A percentile compares a stretch with the other conserved stretches of the same genome.
phyloP scores from a whole-genome alignment of 306 rosid species.

The Arachis hypogaea region DNA sequence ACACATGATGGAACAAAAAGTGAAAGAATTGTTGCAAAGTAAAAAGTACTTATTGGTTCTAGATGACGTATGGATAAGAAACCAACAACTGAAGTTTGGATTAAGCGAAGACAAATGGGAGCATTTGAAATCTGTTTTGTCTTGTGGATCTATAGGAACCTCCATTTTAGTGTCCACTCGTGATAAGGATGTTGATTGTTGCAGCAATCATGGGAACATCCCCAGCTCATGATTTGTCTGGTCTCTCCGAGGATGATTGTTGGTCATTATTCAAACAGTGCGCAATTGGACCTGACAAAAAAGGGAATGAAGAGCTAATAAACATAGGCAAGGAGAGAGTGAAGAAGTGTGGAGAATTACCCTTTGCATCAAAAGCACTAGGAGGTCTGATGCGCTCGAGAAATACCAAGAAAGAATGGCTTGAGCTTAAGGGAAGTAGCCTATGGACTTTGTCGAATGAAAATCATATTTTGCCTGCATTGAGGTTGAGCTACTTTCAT shows the following conservation, averaged over 20 bases:
- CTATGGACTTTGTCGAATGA: not conserved
- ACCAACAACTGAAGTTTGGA: not conserved
- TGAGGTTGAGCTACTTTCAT: not conserved
- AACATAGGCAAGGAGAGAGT: not conserved
- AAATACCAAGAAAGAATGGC: not conserved
- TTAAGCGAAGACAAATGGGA: not conserved
- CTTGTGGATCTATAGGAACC: not conserved
- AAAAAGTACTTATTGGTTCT: not conserved
- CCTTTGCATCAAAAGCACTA: conserved; percentile 9
- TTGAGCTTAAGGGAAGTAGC: not conserved
- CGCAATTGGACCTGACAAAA: not conserved
- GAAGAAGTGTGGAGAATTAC: not conserved
- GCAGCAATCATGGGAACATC: not conserved
- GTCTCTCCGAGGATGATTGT: not conserved
- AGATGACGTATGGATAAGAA: not conserved
- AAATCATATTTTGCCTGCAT: not conserved
- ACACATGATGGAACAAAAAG: not conserved
- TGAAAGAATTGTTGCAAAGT: not conserved
- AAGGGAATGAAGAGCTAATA: not conserved
- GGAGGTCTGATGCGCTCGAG: not conserved
- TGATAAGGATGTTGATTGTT: not conserved
- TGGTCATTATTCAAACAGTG: not conserved
- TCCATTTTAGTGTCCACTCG: not conserved
- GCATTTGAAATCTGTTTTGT: not conserved
- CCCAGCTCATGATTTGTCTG: not conserved